These are phyloP conservation scores for Calonectria multiphialidica DNA, from an alignment of 2,329 filamentous ascomycete species.

Conservation along the genomic window DNA sequence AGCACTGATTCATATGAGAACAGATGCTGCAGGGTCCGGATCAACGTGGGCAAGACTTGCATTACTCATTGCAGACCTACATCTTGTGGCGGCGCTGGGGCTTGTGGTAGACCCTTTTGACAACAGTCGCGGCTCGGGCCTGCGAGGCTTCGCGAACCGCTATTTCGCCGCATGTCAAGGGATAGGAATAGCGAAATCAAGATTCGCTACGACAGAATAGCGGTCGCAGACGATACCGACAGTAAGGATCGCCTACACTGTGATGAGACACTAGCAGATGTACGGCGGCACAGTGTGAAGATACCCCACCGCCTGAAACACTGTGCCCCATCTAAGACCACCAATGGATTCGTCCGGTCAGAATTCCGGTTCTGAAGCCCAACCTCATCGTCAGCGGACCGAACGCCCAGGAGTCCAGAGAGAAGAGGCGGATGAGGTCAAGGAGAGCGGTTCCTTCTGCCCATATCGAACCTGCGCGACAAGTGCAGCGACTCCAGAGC, in stretches of 20 bases:
- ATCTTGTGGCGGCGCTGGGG: not conserved
- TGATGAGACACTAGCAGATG: not conserved
- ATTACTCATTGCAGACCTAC: not conserved
- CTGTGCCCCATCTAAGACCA: constrained; percentile 25
- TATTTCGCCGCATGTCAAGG: not conserved
- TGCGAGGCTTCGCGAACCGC: not conserved
- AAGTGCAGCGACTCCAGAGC: not conserved
- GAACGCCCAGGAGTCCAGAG: constrained; percentile 4
- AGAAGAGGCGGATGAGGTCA: constrained; percentile 6
- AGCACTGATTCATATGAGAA: not conserved
- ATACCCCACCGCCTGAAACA: constrained; percentile 15
- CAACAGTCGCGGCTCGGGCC: not conserved
- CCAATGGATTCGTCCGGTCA: constrained; percentile 27
- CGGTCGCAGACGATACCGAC: not conserved
- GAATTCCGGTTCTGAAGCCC: constrained; percentile 12
- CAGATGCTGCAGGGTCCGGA: constrained; percentile 8
- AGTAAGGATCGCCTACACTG: constrained; percentile 7
- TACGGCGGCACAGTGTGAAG: not conserved
- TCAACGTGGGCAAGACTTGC: not conserved
- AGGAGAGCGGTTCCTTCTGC: not conserved
- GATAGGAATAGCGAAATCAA: not conserved
- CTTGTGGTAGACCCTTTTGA: not conserved
- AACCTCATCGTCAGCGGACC: constrained; percentile 14
- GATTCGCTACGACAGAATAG: not conserved
- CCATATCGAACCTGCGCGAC: not conserved